phyloP scores from a whole-genome alignment of 768 basidiomycete species.

The Panaeolus cyanescens region DNA sequence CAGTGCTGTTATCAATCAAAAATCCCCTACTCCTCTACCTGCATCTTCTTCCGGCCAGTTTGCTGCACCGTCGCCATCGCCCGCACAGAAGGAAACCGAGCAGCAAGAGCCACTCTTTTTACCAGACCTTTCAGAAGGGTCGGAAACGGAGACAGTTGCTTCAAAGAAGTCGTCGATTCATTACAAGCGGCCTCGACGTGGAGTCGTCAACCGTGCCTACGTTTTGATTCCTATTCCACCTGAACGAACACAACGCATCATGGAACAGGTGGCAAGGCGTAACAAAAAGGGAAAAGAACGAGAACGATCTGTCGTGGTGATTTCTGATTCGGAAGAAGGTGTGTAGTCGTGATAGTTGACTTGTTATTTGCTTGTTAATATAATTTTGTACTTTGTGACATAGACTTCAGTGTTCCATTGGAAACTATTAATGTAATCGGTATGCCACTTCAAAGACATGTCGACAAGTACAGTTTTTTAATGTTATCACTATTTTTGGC shows the following conservation, averaged over 20 bases:
- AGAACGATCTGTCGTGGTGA: neutral
- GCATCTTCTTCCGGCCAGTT: neutral
- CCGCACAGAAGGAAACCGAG: neutral
- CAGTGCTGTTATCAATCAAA: neutral
- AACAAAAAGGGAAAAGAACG: too few species aligned
- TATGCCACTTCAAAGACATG: neutral
- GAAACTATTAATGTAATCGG: neutral
- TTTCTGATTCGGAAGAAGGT: neutral
- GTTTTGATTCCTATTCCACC: conserved; percentile 35
- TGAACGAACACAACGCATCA: conserved; percentile 15
- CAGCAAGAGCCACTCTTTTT: neutral
- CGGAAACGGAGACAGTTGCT: neutral
- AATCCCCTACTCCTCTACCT: neutral
- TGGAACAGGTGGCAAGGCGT: too few species aligned
- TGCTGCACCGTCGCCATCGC: neutral
- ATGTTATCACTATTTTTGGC: conserved; percentile 18
- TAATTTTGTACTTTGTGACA: neutral
- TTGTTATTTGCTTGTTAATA: neutral
- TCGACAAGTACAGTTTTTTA: conserved; percentile 3
- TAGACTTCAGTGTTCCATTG: neutral
- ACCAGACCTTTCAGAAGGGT: neutral
- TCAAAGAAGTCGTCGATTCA: neutral
- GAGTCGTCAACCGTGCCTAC: conserved; percentile 15
- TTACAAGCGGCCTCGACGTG: neutral
- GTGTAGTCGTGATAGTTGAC: neutral